phyloP scores from a whole-genome alignment of 1,284 basidiomycete species.

The Moesziomyces globuligerus region DNA sequence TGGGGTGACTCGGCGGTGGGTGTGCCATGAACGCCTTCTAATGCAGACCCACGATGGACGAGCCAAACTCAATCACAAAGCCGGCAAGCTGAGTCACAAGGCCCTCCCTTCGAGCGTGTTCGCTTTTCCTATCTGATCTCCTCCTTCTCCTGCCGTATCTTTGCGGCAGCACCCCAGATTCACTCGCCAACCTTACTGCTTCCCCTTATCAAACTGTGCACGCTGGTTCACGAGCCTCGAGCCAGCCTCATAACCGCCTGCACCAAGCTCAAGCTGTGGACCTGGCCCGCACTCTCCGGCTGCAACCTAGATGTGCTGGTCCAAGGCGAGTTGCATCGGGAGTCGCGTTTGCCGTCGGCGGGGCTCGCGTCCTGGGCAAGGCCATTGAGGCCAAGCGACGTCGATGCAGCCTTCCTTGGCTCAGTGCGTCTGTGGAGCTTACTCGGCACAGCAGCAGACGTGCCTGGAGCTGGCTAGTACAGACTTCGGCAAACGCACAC shows the following conservation, averaged over 20 bases:
- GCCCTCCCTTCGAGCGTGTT: too few species aligned
- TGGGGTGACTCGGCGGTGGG: background rate
- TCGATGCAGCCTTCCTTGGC: too few species aligned
- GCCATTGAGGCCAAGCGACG: background rate
- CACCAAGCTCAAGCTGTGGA: too few species aligned
- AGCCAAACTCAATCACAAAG: too few species aligned
- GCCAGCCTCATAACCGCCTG: too few species aligned
- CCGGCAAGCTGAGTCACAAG: too few species aligned
- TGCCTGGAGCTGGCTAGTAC: background rate
- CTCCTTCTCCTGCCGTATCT: background rate
- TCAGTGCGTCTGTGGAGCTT: background rate
- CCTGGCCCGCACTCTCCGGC: too few species aligned
- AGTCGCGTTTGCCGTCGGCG: too few species aligned
- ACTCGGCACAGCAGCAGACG: background rate
- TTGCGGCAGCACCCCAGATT: background rate
- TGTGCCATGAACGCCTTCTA: too few species aligned
- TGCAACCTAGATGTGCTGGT: background rate
- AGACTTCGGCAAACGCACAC: background rate
- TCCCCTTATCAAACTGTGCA: background rate
- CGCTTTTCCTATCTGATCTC: too few species aligned
- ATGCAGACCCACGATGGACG: background rate
- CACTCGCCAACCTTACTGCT: background rate
- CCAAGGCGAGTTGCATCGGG: too few species aligned
- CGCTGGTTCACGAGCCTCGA: background rate
- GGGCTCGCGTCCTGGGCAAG: too few species aligned